Evolutionary conservation across 2,329 filamentous ascomycete species (phyloP), one percentile per base, ranked within the genome.

Genomic region (Teratosphaeria epicoccoides): DNA sequence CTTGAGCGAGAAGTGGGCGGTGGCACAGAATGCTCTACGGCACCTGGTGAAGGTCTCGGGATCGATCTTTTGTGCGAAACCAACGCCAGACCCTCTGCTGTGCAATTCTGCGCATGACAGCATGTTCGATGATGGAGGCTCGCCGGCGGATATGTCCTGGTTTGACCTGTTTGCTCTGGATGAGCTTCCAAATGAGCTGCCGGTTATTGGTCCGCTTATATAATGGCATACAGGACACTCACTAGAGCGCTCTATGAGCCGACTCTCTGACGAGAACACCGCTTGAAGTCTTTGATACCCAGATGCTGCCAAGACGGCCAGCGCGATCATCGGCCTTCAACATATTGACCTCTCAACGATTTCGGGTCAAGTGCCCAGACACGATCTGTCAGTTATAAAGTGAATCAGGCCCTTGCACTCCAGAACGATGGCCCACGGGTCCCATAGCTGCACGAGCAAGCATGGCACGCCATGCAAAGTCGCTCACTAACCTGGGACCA

Each of bases 11-110:
- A 82, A 87, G 2, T 93, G 87, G 87, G 78, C 79, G 29, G 82
- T 88, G 28, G 86, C 87, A 1, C 76, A 74, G 44, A 78, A 77
- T 11, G 86, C 87, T 2, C 78, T 85, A 54, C 77, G 76, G 3
- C 87, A 93, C 67, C 84, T 95, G 14, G 83, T 83, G 59, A 81
- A 80, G 7, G 86, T 93, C 17, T 87, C 88, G 26, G 57, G n/a
- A 81, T 86, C 61, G 85, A 89, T 64, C 11, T 63, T 64, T 53
- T 52, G 52, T 6, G 40, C 59, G 26, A 50, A 49, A 14, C 47
- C 11, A 24, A 23, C 43, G 10, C 17, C 17, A n/a, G n/a, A 20
- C 23, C 26, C 51, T 2, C 48, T 54, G 26, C 20, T 40, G 4
- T 23, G 46, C 14, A 44, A 4, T n/a, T 56, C 55, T 23, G 46